Evolutionary conservation across 2,329 filamentous ascomycete genomes (phyloP).

Genomic region (Clathrospora elynae): DNA sequence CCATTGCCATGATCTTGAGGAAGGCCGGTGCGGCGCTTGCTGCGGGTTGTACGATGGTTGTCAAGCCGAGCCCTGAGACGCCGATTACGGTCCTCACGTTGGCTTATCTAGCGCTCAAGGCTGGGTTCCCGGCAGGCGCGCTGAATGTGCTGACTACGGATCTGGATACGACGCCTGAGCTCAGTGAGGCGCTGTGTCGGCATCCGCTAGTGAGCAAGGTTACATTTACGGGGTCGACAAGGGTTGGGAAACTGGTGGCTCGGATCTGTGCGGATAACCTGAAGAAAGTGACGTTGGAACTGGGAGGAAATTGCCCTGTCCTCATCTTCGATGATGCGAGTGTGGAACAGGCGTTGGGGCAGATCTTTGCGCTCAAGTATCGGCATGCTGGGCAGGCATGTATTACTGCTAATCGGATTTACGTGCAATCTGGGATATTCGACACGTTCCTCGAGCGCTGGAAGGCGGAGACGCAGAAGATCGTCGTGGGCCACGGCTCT

Average conservation of each 20-base stretch:
- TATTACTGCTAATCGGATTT: slow-evolving; percentile 68
- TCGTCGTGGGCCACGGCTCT: slow-evolving; percentile 67
- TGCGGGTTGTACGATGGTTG: slow-evolving; percentile 74
- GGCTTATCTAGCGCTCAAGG: slow-evolving; percentile 47
- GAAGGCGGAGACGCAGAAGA: slow-evolving; percentile 58
- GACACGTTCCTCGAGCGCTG: slow-evolving; percentile 62
- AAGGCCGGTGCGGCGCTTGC: slow-evolving; percentile 72
- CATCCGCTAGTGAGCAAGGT: slow-evolving; percentile 67
- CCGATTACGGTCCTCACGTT: slow-evolving; percentile 48
- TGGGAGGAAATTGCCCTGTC: slow-evolving; percentile 69
- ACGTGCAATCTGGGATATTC: slow-evolving; percentile 67
- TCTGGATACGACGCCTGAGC: slow-evolving; percentile 59
- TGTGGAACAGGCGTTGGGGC: slow-evolving; percentile 59
- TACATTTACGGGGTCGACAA: slow-evolving; percentile 63
- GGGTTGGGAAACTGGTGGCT: slow-evolving; percentile 67
- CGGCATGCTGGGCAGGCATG: slow-evolving; percentile 68
- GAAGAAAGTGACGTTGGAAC: slow-evolving; percentile 68
- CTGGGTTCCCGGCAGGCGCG: slow-evolving; percentile 61
- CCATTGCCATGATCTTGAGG: slow-evolving; percentile 69
- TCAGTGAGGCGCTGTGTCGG: slow-evolving; percentile 61
- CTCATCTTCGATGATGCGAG: slow-evolving; percentile 69
- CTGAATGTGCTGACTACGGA: slow-evolving; percentile 66
- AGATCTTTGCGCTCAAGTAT: slow-evolving; percentile 58
- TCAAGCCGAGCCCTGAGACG: slow-evolving; percentile 52
- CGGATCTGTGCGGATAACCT: slow-evolving; percentile 63